Base-by-base conservation (phyloP, 1,139 yeast species). In the Saccharomyces hybrid region DNA sequence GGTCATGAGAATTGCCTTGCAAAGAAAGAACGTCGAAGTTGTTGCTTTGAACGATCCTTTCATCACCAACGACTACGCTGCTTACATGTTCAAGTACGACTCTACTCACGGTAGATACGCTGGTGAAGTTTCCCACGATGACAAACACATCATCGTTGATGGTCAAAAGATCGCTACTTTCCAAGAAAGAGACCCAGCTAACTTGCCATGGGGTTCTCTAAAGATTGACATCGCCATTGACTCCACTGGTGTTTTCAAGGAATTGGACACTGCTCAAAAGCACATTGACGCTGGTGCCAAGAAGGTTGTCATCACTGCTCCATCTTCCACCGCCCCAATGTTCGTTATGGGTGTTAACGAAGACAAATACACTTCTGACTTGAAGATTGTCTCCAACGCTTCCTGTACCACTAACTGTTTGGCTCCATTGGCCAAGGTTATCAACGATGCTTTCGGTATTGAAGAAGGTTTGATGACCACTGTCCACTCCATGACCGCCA, bases 381-480 rank as follows among this genome's bases (percentile, higher is more conserved):
- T 83, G 71, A 78, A 78, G 71, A 85, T 86, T 67, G 81, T 86
- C 59, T 86, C 95, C 67, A 86, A 86, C 75, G 95, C 95, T 68
- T 86, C 93, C 55, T 86, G 95, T 80, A 86, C 95, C 76, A 86
- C 95, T 66, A 86, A 86, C 81, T 85, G 93, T 82, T 81, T 86
- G 74, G 95, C 93, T 66, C 95, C 95, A 75, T 81, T 86, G 75
- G 91, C 91, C 71, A 86, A 86, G 80, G 86, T 85, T 66, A 75
- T 86, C 70, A 80, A 86, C 78, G 93, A 86, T 73, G 76, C 73
- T 65, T 86, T 84, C 73, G 90, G 91, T 70, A 84, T 86, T 70
- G 88, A 85, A 72, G 87, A 85, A 73, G 95, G 91, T 77, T 80
- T 86, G 74, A 86, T 86, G 95, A 86, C 93, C 78, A 86, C 95